Conservation (phyloP, 2,329 filamentous ascomycete species). For the Ophiosphaerella narmari region DNA sequence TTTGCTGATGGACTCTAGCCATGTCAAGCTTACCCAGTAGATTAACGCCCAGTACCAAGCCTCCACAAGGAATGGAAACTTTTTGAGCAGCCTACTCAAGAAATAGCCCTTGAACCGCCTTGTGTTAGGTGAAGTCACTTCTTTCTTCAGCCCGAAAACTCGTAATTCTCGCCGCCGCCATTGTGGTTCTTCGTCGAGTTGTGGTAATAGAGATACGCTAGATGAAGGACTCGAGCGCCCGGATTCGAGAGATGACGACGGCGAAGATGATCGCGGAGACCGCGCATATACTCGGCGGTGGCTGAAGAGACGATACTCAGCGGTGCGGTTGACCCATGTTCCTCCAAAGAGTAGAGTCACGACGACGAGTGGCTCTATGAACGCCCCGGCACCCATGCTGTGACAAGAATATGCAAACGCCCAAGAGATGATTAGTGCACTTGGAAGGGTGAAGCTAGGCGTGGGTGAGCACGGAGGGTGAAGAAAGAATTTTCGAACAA, state of each 20-base stretch:
- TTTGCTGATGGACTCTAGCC: background rate
- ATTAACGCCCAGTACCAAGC: conserved; percentile 79
- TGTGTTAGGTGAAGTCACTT: conserved; percentile 66
- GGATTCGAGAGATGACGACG: conserved; percentile 46
- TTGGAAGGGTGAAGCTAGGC: background rate
- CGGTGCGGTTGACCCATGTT: conserved; percentile 64
- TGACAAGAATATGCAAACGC: conserved; percentile 3
- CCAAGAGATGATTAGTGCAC: background rate
- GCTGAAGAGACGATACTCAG: conserved; percentile 43
- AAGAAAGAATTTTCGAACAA: background rate
- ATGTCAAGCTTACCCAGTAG: conserved; percentile 68
- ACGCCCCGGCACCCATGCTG: conserved; percentile 60
- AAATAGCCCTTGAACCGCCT: conserved; percentile 62
- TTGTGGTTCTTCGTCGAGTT: conserved; percentile 47
- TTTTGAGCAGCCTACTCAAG: conserved; percentile 66
- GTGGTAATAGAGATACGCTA: conserved; percentile 50
- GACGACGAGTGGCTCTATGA: conserved; percentile 66
- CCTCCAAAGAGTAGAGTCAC: conserved; percentile 64
- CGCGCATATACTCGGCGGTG: conserved; percentile 22
- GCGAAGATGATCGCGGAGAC: conserved; percentile 44
- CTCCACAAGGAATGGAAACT: conserved; percentile 74
- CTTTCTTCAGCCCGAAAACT: conserved; percentile 52
- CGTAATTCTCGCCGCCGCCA: conserved; percentile 58
- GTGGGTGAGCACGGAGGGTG: background rate
- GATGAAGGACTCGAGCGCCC: conserved; percentile 46